phyloP scores from a whole-genome alignment of 2,329 filamentous ascomycete species.

The Claviceps purpurea region DNA sequence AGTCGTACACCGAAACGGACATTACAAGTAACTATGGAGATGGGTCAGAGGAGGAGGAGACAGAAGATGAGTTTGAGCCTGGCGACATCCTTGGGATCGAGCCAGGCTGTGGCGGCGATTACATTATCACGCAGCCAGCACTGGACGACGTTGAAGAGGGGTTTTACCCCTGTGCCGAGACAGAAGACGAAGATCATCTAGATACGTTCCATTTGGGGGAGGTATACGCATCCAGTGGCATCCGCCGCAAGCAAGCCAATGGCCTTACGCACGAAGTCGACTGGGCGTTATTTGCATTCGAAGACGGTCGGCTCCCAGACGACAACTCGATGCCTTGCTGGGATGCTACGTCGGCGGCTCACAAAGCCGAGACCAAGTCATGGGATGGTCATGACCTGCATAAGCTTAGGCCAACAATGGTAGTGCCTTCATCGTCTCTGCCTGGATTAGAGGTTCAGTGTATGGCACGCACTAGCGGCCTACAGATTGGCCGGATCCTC shows the following conservation, averaged over 20 bases:
- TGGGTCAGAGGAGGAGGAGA: constrained; percentile 32
- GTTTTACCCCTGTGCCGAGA: constrained; percentile 64
- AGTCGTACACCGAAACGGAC: constrained; percentile 34
- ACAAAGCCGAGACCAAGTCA: constrained; percentile 5
- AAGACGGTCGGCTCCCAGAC: constrained; percentile 54
- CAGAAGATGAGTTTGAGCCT: constrained; percentile 41
- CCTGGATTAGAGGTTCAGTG: constrained; percentile 74
- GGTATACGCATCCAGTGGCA: constrained; percentile 79
- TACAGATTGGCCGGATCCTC: constrained; percentile 66
- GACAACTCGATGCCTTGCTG: constrained; percentile 52
- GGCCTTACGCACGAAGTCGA: constrained; percentile 82
- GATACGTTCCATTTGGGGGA: constrained; percentile 69
- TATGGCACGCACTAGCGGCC: constrained; percentile 72
- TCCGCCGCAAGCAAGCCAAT: constrained; percentile 60
- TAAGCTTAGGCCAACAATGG: constrained; percentile 38
- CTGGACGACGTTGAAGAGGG: constrained; percentile 74
- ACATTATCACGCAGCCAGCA: constrained; percentile 81
- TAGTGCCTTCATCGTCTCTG: constrained; percentile 47
- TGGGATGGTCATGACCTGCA: constrained; percentile 16
- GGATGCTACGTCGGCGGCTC: constrained; percentile 4
- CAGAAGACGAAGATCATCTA: constrained; percentile 68
- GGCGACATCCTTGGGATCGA: constrained; percentile 72
- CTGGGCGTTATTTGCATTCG: constrained; percentile 81
- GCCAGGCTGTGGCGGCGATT: constrained; percentile 59
- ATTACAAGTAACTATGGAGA: constrained; percentile 40